These are phyloP conservation scores for Cercis canadensis DNA, from an alignment of 306 rosid genomes.

Conservation along the genomic window DNA sequence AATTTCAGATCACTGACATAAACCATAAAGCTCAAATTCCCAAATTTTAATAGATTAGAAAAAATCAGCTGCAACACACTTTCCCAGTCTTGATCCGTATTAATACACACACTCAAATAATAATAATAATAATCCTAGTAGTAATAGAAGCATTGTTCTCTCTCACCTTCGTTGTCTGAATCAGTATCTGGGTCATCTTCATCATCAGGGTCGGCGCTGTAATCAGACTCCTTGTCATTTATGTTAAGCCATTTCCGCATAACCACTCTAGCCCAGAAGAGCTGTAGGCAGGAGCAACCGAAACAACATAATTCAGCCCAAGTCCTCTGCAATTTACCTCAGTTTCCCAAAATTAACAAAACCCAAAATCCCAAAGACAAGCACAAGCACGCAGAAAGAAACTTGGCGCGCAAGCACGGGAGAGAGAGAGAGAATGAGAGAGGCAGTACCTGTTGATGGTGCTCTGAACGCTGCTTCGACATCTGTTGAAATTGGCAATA, in stretches of 20 bases:
- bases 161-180: slow-evolving; percentile 63
- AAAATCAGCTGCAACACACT: slow-evolving; percentile 1
- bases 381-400: neutral
- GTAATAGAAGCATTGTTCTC: neutral
- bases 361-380: slow-evolving; percentile 27
- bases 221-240: slow-evolving; percentile 60
- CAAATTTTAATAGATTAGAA: slow-evolving; percentile 31
- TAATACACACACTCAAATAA: neutral
- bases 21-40: slow-evolving; percentile 21
- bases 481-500: slow-evolving; percentile 37
- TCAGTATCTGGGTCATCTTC: slow-evolving; percentile 50
- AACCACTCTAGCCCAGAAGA: slow-evolving; percentile 74
- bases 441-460: slow-evolving; percentile 59
- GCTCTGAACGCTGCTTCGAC: slow-evolving; percentile 54
- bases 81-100: neutral
- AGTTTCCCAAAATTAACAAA: slow-evolving; percentile 53
- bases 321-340: slow-evolving; percentile 73
- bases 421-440: slow-evolving; percentile 14
- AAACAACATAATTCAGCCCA: slow-evolving; percentile 74
- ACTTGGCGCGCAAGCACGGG: neutral
- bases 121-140: too few relatives aligned
- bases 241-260: slow-evolving; percentile 87
- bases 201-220: slow-evolving; percentile 74
- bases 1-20: slow-evolving; percentile 10
- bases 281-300: slow-evolving; percentile 66